phyloP scores from a whole-genome alignment of 371 early-diverging fungal species.

The Cladochytrium tenue region DNA sequence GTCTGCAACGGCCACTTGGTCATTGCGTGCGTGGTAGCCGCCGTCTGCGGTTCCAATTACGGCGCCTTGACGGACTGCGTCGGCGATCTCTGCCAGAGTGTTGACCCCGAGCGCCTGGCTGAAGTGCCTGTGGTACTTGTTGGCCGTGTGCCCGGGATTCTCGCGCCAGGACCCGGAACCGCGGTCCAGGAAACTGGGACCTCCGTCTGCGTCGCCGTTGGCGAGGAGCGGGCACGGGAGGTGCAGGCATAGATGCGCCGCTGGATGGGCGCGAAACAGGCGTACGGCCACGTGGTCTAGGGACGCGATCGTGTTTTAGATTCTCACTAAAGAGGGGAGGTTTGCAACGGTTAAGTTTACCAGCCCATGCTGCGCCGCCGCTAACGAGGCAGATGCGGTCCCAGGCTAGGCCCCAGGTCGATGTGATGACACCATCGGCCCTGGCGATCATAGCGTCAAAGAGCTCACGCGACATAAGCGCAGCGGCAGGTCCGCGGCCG shows the following conservation, averaged over 20 bases:
- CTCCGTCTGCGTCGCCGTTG: too few relatives aligned
- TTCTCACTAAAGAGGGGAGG: background rate
- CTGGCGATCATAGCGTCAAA: constrained; percentile 6
- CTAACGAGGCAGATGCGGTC: constrained; percentile 8
- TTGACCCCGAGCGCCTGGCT: background rate
- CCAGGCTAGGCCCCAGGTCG: constrained; percentile 10
- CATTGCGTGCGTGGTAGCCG: constrained; percentile 6
- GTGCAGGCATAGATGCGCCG: constrained; percentile 6
- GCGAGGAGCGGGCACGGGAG: constrained; percentile 10
- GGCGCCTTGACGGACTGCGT: constrained; percentile 3
- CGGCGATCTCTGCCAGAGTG: constrained; percentile 4
- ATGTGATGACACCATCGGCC: constrained; percentile 2
- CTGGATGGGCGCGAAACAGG: constrained; percentile 3
- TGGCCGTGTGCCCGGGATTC: constrained; percentile 7
- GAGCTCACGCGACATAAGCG: constrained; percentile 5
- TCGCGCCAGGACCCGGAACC: constrained; percentile 3
- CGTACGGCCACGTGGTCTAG: constrained; percentile 8
- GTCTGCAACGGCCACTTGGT: background rate
- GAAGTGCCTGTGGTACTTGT: constrained; percentile 6
- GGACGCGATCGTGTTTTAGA: background rate
- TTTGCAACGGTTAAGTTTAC: too few relatives aligned
- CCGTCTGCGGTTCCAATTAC: constrained; percentile 8
- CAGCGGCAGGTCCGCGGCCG: constrained; percentile 7
- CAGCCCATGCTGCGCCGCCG: constrained; percentile 14
- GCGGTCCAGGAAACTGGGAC: background rate